Conservation (phyloP, 345 rosid genomes). For the Cardamine chenopodiifolia region DNA sequence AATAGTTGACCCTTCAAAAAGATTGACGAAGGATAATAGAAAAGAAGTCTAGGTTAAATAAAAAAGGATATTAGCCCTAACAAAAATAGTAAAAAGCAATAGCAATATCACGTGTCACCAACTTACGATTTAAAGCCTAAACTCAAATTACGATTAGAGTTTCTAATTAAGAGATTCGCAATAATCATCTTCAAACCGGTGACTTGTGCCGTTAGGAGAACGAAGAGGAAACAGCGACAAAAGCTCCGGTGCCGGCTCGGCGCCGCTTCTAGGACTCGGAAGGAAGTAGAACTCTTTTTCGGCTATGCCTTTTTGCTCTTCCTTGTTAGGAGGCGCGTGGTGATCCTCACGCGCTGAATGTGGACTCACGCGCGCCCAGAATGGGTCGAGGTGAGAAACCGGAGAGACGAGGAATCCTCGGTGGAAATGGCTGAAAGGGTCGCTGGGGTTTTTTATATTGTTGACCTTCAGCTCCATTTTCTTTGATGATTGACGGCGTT, state of each 20-base stretch:
- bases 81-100: conserved; percentile 31
- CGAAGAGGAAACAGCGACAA: conserved; percentile 72
- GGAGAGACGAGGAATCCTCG: conserved; percentile 66
- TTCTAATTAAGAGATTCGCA: conserved; percentile 5
- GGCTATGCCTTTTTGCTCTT: conserved; percentile 58
- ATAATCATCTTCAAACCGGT: conserved; percentile 4
- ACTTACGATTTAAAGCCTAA: conserved; percentile 16
- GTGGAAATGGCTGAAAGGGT: conserved; percentile 35
- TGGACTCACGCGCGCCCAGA: conserved; percentile 47
- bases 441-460: conserved; percentile 40
- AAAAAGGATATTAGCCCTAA: conserved; percentile 31
- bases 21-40: neutral
- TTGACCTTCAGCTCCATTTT: conserved; percentile 71
- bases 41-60: conserved; percentile 8
- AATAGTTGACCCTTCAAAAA: conserved; percentile 31
- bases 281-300: conserved; percentile 74
- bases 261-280: conserved; percentile 61
- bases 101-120: conserved; percentile 20
- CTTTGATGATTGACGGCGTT: conserved; percentile 64
- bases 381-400: conserved; percentile 69
- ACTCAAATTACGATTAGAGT: conserved; percentile 16
- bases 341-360: conserved; percentile 42
- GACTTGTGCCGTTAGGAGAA: conserved; percentile 53
- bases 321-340: conserved; percentile 36
- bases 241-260: conserved; percentile 63